Evolutionary conservation across 306 rosid species (phyloP).

Genomic region (Gastrolobium bilobum): DNA sequence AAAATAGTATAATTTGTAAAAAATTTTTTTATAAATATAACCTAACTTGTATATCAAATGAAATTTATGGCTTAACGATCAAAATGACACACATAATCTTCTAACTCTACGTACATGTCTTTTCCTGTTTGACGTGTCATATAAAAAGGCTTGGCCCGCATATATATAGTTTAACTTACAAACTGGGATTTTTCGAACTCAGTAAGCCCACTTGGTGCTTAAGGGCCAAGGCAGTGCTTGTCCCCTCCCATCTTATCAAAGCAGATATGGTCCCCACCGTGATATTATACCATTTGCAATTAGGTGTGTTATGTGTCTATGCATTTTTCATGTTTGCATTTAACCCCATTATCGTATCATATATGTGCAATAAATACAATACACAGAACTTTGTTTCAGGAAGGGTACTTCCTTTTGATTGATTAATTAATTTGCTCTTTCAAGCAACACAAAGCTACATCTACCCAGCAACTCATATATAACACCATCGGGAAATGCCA

Average conservation of each 20-base stretch:
- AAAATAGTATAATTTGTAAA: no score
- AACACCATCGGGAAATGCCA: conserved; percentile 38
- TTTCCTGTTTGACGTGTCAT: conserved; percentile 2
- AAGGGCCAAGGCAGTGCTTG: neutral
- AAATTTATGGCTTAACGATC: neutral
- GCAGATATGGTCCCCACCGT: conserved; percentile 44
- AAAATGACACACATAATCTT: neutral
- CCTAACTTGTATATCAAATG: no score
- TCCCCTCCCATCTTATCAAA: neutral
- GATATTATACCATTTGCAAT: neutral
- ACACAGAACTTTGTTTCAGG: neutral
- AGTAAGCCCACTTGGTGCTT: conserved; percentile 14
- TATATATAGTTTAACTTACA: neutral
- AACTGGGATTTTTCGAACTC: conserved; percentile 30
- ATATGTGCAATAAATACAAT: neutral
- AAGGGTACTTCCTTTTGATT: neutral
- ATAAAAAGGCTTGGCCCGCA: neutral
- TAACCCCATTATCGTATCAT: conserved; percentile 31
- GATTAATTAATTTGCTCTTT: conserved; percentile 17
- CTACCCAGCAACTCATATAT: conserved; percentile 23
- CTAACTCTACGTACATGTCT: neutral
- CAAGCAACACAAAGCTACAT: neutral
- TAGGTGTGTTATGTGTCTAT: conserved; percentile 19
- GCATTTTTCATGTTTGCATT: conserved; percentile 34
- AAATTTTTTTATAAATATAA: no score